These are phyloP conservation scores for Penicillium sclerotigenum DNA, from an alignment of 2,329 filamentous ascomycete genomes.

Conservation along the genomic window DNA sequence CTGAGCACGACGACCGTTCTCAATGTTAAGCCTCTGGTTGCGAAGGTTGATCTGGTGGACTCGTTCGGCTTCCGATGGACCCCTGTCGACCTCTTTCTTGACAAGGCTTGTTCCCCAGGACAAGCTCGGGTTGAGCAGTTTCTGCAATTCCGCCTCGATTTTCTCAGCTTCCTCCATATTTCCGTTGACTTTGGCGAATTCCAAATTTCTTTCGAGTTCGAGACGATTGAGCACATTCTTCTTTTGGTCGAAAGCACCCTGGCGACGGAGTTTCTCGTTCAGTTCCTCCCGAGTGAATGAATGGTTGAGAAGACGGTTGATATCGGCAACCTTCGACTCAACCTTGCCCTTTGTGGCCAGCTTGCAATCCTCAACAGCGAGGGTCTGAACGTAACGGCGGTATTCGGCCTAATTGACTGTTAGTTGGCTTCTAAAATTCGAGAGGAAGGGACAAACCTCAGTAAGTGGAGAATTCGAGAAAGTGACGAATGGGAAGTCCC, in stretches of 20 bases:
- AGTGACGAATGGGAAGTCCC: slow-evolving; percentile 84
- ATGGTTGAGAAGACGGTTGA: slow-evolving; percentile 74
- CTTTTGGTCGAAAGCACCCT: slow-evolving; percentile 64
- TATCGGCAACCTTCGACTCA: slow-evolving; percentile 70
- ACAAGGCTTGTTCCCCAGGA: slow-evolving; percentile 68
- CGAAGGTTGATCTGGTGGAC: slow-evolving; percentile 78
- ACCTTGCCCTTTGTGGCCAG: slow-evolving; percentile 71
- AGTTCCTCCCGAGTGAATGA: slow-evolving; percentile 81
- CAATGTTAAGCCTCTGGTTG: slow-evolving; percentile 80
- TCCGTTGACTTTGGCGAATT: slow-evolving; percentile 62
- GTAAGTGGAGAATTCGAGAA: slow-evolving; percentile 83
- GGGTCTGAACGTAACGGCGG: slow-evolving; percentile 72
- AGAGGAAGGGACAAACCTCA: slow-evolving; percentile 57
- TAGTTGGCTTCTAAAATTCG: background rate
- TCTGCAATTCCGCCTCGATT: slow-evolving; percentile 49
- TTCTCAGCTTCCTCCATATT: slow-evolving; percentile 57
- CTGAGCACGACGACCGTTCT: slow-evolving; percentile 86
- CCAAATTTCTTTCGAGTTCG: slow-evolving; percentile 62
- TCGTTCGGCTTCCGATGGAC: slow-evolving; percentile 68
- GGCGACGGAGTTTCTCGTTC: slow-evolving; percentile 70
- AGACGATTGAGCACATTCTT: slow-evolving; percentile 67
- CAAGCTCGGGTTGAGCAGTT: slow-evolving; percentile 57
- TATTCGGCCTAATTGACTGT: slow-evolving; percentile 63
- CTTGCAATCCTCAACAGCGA: slow-evolving; percentile 67
- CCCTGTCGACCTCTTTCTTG: slow-evolving; percentile 54